A percentile compares a stretch with the other conserved stretches of the same genome.
Evolutionary conservation across 2,329 filamentous ascomycete genomes (phyloP).

Genomic region (Stachybotrys chlorohalonatus): DNA sequence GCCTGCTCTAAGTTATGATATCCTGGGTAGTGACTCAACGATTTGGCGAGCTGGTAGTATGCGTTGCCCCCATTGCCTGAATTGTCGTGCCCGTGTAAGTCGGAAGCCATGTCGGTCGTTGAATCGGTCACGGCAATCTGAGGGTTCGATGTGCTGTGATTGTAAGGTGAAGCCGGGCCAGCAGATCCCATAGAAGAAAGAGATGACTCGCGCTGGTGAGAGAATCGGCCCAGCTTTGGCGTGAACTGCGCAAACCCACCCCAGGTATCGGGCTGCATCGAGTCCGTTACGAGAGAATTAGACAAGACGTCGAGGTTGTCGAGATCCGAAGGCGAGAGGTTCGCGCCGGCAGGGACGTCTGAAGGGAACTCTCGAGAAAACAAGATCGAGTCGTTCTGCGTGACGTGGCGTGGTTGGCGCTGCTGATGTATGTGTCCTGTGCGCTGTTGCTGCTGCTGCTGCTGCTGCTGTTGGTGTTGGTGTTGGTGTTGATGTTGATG

Average conservation of each 20-base stretch:
- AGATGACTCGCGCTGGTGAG: conserved; percentile 52
- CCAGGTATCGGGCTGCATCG: conserved; percentile 36
- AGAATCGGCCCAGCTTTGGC: conserved; percentile 26
- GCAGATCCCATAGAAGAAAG: conserved; percentile 49
- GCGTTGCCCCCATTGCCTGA: conserved; percentile 19
- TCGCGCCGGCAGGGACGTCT: conserved; percentile 6
- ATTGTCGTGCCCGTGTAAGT: conserved; percentile 23
- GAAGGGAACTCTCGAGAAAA: conserved; percentile 4
- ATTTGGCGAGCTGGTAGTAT: conserved; percentile 39
- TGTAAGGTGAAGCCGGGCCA: conserved; percentile 51
- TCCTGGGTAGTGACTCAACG: conserved; percentile 31
- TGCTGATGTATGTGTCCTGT: conserved; percentile 6
- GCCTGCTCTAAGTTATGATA: conserved; percentile 30
- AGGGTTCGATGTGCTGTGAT: conserved; percentile 45
- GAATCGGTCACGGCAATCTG: conserved; percentile 47
- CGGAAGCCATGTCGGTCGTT: conserved; percentile 34
- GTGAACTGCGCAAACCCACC: conserved; percentile 25
- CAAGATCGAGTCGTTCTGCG: background rate
- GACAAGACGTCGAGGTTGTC: conserved; percentile 15
- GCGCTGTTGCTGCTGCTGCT: conserved; percentile 8
- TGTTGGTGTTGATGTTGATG: conserved; percentile 13
- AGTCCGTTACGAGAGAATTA: conserved; percentile 13
- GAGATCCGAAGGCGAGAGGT: conserved; percentile 7
- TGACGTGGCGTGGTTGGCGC: conserved; percentile 3
- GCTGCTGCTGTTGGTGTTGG: conserved; percentile 8